Percentiles rank a stretch among this genome's conserved stretches.
These are phyloP conservation scores for Lithocarpus polystachyus DNA, from an alignment of 306 rosid genomes.

Conservation along the genomic window DNA sequence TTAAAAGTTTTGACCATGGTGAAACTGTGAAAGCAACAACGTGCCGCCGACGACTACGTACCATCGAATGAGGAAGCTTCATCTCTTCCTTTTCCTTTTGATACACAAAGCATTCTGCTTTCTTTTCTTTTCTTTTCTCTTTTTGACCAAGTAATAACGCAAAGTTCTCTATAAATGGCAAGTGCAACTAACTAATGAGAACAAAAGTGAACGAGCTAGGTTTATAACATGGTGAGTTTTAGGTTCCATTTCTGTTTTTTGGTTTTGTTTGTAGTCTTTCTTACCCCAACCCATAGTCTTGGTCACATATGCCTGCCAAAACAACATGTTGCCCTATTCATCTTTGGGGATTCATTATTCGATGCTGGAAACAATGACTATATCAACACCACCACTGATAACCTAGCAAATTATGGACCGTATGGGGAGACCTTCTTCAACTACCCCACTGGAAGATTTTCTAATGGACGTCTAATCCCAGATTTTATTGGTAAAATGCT, in stretches of 20 bases:
- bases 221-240: slow-evolving; percentile 8
- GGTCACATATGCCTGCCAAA: slow-evolving; percentile 8
- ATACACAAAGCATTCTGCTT: too few species aligned
- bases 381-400: slow-evolving; percentile 11
- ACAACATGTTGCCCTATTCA: slow-evolving; percentile 33
- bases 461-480: slow-evolving; percentile 44
- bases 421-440: slow-evolving; percentile 53
- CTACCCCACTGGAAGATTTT: slow-evolving; percentile 41
- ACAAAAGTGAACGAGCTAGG: neutral
- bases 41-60: too few species aligned
- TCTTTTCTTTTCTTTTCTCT: too few species aligned
- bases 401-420: slow-evolving; percentile 32
- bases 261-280: neutral
- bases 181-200: neutral
- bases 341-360: slow-evolving; percentile 59
- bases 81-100: too few species aligned
- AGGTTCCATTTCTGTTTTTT: slow-evolving; percentile 11
- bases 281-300: neutral
- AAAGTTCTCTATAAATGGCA: too few species aligned
- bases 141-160: too few species aligned
- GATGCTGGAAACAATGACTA: slow-evolving; percentile 65
- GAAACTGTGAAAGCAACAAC: too few species aligned
- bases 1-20: too few species aligned
- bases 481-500: slow-evolving; percentile 41
- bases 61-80: too few species aligned